Conservation (phyloP, 169 alveolate species). For the Plasmodium vivax region DNA sequence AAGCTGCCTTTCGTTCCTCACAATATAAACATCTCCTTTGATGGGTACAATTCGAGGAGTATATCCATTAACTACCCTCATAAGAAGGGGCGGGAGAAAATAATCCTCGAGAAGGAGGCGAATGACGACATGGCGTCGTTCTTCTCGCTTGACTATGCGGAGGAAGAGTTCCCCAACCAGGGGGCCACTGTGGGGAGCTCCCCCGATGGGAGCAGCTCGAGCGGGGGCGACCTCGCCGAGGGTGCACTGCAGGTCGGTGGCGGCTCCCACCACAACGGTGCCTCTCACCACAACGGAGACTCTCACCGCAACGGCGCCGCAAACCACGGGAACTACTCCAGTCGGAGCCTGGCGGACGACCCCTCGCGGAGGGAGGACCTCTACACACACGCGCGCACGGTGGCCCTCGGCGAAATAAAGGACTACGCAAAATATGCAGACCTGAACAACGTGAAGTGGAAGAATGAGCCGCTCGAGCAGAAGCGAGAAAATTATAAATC, state of each 20-base stretch:
- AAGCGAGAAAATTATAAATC: constrained; percentile 18
- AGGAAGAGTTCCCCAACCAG: not conserved
- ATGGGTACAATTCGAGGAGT: constrained; percentile 52
- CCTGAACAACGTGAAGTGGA: not conserved
- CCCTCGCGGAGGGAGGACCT: not conserved
- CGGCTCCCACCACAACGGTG: no score
- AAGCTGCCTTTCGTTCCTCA: constrained; percentile 47
- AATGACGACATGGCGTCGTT: constrained; percentile 11
- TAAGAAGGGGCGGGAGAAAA: constrained; percentile 73
- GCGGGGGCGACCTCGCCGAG: not conserved
- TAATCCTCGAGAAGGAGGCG: constrained; percentile 31
- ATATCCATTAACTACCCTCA: constrained; percentile 64
- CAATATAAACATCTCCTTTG: constrained; percentile 46
- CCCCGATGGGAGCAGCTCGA: not conserved
- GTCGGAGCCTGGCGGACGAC: not conserved
- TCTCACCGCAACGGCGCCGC: no score
- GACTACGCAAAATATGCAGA: not conserved
- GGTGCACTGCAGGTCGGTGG: not conserved
- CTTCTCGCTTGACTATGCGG: constrained; percentile 50
- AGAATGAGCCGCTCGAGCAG: not conserved
- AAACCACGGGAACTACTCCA: not conserved
- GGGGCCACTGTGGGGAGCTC: not conserved
- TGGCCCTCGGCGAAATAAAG: not conserved
- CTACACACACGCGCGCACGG: not conserved
- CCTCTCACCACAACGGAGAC: not conserved